Evolutionary conservation across 2,329 filamentous ascomycete species (phyloP), one percentile per base, ranked within the genome.

Genomic region (Chaetothyriales sp.): DNA sequence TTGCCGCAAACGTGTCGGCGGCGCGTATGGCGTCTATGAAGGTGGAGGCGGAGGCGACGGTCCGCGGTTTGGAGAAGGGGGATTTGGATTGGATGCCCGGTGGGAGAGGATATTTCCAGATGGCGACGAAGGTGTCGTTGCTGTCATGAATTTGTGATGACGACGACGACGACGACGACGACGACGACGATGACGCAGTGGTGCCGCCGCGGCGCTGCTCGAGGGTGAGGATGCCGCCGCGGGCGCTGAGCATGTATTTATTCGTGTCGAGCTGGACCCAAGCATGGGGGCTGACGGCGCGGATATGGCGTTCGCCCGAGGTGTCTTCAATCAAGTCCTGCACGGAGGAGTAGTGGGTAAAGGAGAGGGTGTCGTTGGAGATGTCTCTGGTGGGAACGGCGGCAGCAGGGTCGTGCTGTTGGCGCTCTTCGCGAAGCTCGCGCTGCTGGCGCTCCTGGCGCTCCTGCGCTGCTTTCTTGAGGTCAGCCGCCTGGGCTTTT

Each of bases 311-410:
- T 61, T 96, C 90, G 25, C 78, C 79, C 2, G 81, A 83, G 0
- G 81, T 83, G 64, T 96, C 90, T 44, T 82, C 76, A 36, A 98
- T 83, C 12, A 98, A 76, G 61, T 96, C 92, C 57, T 88, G 82
- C n/a, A 98, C 81, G 2, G 84, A 90, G 52, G 85, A 84, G 65
- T 96, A 98, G 59, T 95, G 86, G 6, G 86, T 90, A 61, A 96
- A 94, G 0, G 79, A 83, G 26, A 95, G 70, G 12, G 56, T 49
- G 8, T 51, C 25, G 20, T 60, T 52, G 10, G 46, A 10, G 25
- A 46, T 5, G 32, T 39, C 32, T 39, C 32, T 39, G 12, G 20
- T 39, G 42, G 46, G 36, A n/a, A n/a, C n/a, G 51, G 57, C 8
- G 61, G 4, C 50, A 26, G 18, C 5, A 19, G 49, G 18, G 56